phyloP scores from a whole-genome alignment of 2,329 filamentous ascomycete genomes.

The Xylariales sp. region DNA sequence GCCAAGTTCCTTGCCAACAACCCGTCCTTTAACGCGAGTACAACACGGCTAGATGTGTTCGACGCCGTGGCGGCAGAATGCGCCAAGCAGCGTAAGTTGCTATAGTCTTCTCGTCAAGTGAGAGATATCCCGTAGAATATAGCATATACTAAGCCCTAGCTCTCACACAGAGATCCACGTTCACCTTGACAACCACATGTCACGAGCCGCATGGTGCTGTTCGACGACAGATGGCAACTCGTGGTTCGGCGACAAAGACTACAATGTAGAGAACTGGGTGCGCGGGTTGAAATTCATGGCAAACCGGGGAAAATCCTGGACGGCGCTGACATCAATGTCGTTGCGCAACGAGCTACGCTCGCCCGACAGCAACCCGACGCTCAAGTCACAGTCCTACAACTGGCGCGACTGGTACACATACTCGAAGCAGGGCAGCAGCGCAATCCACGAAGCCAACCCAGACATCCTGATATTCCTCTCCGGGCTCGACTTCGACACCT shows the following conservation, averaged over 20 bases:
- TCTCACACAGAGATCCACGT: conserved; percentile 60
- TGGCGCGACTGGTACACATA: conserved; percentile 68
- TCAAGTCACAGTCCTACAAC: conserved; percentile 58
- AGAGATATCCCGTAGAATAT: neutral
- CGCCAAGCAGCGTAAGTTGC: conserved; percentile 55
- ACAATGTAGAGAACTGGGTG: conserved; percentile 68
- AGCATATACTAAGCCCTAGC: conserved; percentile 12
- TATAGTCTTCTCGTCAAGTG: neutral
- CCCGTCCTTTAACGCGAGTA: conserved; percentile 64
- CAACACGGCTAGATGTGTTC: conserved; percentile 63
- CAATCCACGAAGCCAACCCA: conserved; percentile 63
- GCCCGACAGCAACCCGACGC: conserved; percentile 52
- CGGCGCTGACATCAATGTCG: conserved; percentile 60
- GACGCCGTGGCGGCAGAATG: conserved; percentile 72
- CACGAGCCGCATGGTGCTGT: conserved; percentile 69
- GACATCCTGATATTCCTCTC: conserved; percentile 69
- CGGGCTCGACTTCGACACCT: conserved; percentile 68
- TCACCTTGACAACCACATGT: conserved; percentile 72
- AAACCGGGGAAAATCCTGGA: conserved; percentile 62
- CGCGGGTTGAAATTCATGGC: conserved; percentile 71
- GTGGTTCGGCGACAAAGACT: conserved; percentile 72
- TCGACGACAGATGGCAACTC: conserved; percentile 64
- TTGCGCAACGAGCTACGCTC: conserved; percentile 66
- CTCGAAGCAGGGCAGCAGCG: conserved; percentile 59
- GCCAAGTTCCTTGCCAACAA: conserved; percentile 66